Percentiles rank a stretch among this genome's conserved stretches.
phyloP scores from a whole-genome alignment of 192 early-diverging fungal genomes.

The Linnemannia zychae region DNA sequence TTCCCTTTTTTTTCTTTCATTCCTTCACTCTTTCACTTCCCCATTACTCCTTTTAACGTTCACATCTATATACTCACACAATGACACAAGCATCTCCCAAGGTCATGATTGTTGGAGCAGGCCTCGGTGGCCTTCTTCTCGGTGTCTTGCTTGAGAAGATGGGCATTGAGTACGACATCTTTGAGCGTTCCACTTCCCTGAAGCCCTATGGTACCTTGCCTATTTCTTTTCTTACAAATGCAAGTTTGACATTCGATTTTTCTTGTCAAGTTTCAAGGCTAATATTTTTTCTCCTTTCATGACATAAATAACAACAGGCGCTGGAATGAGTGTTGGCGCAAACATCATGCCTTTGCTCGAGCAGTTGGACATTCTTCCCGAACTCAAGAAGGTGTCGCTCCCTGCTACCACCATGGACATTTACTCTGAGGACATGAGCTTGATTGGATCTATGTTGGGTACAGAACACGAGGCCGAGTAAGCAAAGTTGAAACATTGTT shows the following conservation, averaged over 20 bases:
- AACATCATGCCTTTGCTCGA: slow-evolving; percentile 27
- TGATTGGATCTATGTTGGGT: slow-evolving; percentile 7
- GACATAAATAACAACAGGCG: slow-evolving; percentile 4
- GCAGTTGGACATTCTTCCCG: slow-evolving; percentile 26
- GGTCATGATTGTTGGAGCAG: slow-evolving; percentile 37
- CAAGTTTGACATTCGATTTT: background rate
- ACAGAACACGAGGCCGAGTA: background rate
- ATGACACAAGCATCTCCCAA: slow-evolving; percentile 4
- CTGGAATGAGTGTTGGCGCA: slow-evolving; percentile 21
- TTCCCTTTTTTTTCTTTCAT: no score
- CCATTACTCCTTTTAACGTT: background rate
- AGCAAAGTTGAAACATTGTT: background rate
- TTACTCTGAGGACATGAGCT: slow-evolving; percentile 15
- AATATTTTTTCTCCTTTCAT: background rate
- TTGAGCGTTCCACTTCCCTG: background rate
- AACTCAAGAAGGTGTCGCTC: slow-evolving; percentile 11
- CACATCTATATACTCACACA: background rate
- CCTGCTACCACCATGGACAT: slow-evolving; percentile 17
- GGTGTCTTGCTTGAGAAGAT: slow-evolving; percentile 20
- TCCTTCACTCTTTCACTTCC: no score
- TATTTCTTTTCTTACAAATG: background rate
- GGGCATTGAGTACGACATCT: slow-evolving; percentile 24
- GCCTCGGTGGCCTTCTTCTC: slow-evolving; percentile 24
- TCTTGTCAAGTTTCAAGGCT: background rate
- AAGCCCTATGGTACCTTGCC: slow-evolving; percentile 6